Conservation (phyloP, 176 grass and related monocot genomes). For the Phoenix dactylifera region DNA sequence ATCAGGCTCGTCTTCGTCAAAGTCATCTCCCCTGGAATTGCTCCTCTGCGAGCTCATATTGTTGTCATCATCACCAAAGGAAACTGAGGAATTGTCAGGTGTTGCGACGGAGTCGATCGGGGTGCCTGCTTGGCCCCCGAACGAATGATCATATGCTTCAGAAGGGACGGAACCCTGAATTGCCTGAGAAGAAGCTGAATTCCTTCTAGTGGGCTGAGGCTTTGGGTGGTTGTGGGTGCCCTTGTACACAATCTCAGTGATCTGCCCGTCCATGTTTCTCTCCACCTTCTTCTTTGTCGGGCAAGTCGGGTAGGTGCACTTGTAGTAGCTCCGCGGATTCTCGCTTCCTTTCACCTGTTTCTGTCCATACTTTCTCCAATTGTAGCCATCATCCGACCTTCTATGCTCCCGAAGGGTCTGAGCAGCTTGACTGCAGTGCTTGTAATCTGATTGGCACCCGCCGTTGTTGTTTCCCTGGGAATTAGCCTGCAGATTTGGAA, state of each 20-base stretch:
- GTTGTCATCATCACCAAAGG: slow-evolving; percentile 20
- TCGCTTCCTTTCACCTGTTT: slow-evolving; percentile 46
- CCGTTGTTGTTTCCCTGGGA: background rate
- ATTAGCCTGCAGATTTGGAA: background rate
- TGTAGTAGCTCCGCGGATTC: slow-evolving; percentile 40
- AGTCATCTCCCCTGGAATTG: slow-evolving; percentile 12
- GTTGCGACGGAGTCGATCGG: slow-evolving; percentile 19
- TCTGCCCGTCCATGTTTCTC: slow-evolving; percentile 26
- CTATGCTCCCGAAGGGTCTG: background rate
- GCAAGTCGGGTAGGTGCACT: slow-evolving; percentile 33
- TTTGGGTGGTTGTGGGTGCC: slow-evolving; percentile 35
- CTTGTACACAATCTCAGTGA: slow-evolving; percentile 49
- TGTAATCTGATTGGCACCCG: background rate
- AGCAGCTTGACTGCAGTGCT: background rate
- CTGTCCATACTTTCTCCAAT: slow-evolving; percentile 45
- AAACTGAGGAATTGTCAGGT: slow-evolving; percentile 26
- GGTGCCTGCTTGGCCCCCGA: slow-evolving; percentile 10
- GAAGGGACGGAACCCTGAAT: slow-evolving; percentile 4
- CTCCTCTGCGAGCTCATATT: slow-evolving; percentile 9
- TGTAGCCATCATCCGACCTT: slow-evolving; percentile 40
- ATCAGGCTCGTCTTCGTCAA: slow-evolving; percentile 20
- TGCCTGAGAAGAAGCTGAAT: slow-evolving; percentile 17
- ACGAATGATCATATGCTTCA: slow-evolving; percentile 15
- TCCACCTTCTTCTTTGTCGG: slow-evolving; percentile 44
- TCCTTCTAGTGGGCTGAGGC: slow-evolving; percentile 25